Percentiles rank a stretch among this genome's conserved stretches.
Evolutionary conservation across 2,329 filamentous ascomycete genomes (phyloP).

Genomic region (Cordyceps farinosa): DNA sequence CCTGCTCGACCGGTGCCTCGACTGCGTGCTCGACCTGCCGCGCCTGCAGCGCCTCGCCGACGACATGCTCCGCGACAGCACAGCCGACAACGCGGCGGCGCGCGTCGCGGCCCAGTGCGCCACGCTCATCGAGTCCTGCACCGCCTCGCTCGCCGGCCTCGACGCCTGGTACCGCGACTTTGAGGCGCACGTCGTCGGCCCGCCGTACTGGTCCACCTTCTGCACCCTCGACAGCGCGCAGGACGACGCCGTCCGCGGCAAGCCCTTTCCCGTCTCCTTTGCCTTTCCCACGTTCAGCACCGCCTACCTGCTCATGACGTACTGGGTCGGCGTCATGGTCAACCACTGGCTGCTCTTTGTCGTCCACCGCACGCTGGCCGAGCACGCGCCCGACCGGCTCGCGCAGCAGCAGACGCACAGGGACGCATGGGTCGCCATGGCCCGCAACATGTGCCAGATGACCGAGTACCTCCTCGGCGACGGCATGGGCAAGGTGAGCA

Average conservation of each 20-base stretch:
- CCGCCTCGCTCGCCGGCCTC: not conserved
- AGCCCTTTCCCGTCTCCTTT: conserved; percentile 17
- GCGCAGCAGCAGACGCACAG: not conserved
- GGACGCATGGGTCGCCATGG: conserved; percentile 10
- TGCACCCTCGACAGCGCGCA: conserved; percentile 4
- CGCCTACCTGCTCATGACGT: conserved; percentile 17
- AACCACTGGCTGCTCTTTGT: conserved; percentile 11
- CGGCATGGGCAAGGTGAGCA: not conserved
- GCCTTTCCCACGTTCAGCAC: conserved; percentile 10
- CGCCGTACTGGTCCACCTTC: conserved; percentile 13
- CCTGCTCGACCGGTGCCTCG: conserved; percentile 16
- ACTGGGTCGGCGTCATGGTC: conserved; percentile 17
- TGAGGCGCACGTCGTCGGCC: not conserved
- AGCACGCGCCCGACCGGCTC: not conserved
- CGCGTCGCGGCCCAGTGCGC: not conserved
- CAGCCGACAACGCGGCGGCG: not conserved
- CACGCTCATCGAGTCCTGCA: not conserved
- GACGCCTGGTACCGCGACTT: not conserved
- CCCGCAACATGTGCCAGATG: conserved; percentile 18
- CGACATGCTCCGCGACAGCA: not conserved
- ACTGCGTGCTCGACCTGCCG: conserved; percentile 14
- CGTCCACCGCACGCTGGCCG: conserved; percentile 9
- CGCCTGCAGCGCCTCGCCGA: conserved; percentile 12
- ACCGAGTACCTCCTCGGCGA: conserved; percentile 15
- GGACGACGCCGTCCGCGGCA: conserved; percentile 10